These are phyloP conservation scores for Alternaria gansuensis DNA, from an alignment of 2,329 filamentous ascomycete species.

Conservation along the genomic window DNA sequence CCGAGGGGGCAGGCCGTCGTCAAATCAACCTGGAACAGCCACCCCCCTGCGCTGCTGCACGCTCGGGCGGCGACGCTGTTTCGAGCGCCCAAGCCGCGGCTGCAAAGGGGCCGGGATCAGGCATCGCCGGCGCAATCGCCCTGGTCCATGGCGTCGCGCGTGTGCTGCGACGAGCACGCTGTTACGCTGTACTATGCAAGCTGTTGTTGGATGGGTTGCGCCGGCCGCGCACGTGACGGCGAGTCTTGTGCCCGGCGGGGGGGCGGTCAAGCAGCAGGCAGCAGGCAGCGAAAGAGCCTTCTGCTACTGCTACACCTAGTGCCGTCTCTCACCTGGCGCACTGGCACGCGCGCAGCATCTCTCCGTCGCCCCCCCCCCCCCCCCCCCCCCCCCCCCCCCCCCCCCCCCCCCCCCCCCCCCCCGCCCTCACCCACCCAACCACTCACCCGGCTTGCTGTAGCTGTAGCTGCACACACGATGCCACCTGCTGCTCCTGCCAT, in stretches of 20 bases:
- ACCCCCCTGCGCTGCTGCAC: conserved; percentile 44
- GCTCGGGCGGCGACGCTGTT: conserved; percentile 41
- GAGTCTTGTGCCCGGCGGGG: background rate
- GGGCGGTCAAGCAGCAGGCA: background rate
- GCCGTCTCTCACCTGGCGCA: conserved; percentile 15
- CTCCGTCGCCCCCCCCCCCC: too few species aligned
- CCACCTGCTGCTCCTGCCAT: conserved; percentile 31
- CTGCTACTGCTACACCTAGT: too few species aligned
- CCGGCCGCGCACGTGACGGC: conserved; percentile 36
- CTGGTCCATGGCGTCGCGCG: conserved; percentile 7
- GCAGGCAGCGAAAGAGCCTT: too few species aligned
- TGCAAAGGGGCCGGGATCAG: conserved; percentile 41
- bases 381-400: too few species aligned
- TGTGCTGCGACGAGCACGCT: background rate
- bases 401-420: too few species aligned
- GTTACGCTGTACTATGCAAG: too few species aligned
- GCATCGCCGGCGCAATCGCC: conserved; percentile 33
- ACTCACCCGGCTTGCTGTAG: conserved; percentile 29
- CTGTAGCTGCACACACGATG: conserved; percentile 12
- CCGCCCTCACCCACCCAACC: too few species aligned
- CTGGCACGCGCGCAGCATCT: too few species aligned
- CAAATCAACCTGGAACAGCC: conserved; percentile 54
- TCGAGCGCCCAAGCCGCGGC: conserved; percentile 41
- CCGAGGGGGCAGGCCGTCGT: conserved; percentile 44
- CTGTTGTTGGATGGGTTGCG: conserved; percentile 8